phyloP scores from a whole-genome alignment of 768 basidiomycete genomes.

The Steccherinum ochraceum region DNA sequence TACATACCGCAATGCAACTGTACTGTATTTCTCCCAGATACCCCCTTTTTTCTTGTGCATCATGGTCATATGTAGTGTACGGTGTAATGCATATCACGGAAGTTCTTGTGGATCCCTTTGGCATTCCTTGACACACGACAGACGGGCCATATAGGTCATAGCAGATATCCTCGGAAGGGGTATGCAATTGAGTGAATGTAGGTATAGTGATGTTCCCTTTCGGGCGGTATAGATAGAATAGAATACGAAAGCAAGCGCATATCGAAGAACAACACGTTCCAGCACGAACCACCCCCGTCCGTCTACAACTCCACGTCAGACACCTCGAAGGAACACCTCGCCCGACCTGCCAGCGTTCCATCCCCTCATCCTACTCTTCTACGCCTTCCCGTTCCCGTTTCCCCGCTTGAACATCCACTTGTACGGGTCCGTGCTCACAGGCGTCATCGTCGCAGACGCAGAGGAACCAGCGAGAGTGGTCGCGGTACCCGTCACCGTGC shows the following conservation, averaged over 20 bases:
- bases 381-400: neutral
- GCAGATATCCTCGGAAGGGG: no score
- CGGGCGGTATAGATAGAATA: no score
- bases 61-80: neutral
- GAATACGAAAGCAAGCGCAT: no score
- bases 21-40: no score
- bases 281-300: no score
- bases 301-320: neutral
- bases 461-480: conserved; percentile 3
- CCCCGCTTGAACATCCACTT: conserved; percentile 31
- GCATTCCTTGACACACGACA: no score
- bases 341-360: neutral
- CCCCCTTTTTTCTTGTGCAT: no score
- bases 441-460: conserved; percentile 13
- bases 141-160: no score
- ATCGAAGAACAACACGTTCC: neutral
- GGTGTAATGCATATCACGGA: no score
- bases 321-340: neutral
- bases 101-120: no score
- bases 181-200: neutral
- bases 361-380: neutral
- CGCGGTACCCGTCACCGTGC: neutral
- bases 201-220: no score
- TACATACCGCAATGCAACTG: no score
- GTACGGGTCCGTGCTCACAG: conserved; percentile 29